Evolutionary conservation across 495 filamentous ascomycete genomes (phyloP).

Genomic region (Pyronema omphalodes): DNA sequence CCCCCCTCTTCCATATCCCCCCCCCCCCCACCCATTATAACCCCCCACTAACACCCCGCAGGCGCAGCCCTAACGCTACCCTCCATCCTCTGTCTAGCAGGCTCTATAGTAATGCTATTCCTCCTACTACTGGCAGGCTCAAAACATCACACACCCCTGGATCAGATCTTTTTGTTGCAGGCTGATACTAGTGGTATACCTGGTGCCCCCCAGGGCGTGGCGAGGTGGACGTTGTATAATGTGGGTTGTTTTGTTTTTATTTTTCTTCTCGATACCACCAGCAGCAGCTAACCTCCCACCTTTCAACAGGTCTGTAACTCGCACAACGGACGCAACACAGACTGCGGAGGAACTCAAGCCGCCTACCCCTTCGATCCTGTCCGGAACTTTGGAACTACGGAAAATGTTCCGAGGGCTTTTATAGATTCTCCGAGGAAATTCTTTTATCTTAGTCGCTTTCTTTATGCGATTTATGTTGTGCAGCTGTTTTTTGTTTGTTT

Average conservation of each 20-base stretch:
- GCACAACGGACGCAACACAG: constrained; percentile 33
- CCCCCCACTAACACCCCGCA: neutral
- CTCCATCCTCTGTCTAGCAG: constrained; percentile 46
- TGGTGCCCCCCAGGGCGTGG: constrained; percentile 34
- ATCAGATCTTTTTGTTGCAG: constrained; percentile 52
- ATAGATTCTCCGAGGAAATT: constrained; percentile 35
- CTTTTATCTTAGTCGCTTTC: constrained; percentile 48
- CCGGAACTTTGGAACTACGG: constrained; percentile 40
- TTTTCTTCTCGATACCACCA: neutral
- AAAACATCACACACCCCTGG: constrained; percentile 36
- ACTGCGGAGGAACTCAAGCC: constrained; percentile 36
- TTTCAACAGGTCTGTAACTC: constrained; percentile 13
- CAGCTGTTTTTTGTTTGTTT: constrained; percentile 44
- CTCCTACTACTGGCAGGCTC: constrained; percentile 45
- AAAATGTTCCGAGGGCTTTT: constrained; percentile 32
- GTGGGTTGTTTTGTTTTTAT: too few relatives aligned
- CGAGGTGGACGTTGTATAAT: constrained; percentile 54
- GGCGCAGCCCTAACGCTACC: constrained; percentile 31
- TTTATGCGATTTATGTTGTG: constrained; percentile 55
- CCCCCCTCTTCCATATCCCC: neutral
- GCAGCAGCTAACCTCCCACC: neutral
- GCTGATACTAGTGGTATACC: constrained; percentile 43
- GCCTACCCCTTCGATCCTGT: constrained; percentile 50
- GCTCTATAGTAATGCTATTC: constrained; percentile 44
- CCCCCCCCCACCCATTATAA: too few relatives aligned